Conservation (phyloP, 1,139 yeast genomes). For the Yamadazyma friedrichii region DNA sequence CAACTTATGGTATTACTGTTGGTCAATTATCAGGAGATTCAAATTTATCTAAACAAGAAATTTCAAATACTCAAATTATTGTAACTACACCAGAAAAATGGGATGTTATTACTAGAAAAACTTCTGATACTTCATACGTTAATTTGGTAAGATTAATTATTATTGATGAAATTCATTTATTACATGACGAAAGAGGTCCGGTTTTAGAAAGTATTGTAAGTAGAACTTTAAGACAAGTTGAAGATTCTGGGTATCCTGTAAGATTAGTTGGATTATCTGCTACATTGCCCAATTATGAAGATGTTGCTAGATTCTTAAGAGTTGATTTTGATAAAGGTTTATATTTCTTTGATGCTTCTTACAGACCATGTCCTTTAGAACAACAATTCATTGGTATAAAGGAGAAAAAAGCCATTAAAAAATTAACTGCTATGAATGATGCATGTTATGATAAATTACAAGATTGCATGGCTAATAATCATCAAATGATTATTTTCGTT, state of each 20-base stretch:
- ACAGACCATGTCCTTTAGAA: conserved; percentile 88
- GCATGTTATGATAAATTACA: conserved; percentile 83
- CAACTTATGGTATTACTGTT: conserved; percentile 67
- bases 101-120: conserved; percentile 93
- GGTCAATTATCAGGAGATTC: conserved; percentile 95
- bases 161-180: conserved; percentile 88
- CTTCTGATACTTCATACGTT: conserved; percentile 59
- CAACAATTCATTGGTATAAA: conserved; percentile 88
- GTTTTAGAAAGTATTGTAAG: conserved; percentile 87
- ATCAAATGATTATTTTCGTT: conserved; percentile 85
- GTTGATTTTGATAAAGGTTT: conserved; percentile 61
- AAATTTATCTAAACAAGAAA: conserved; percentile 86
- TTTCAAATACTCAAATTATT: conserved; percentile 80
- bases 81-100: conserved; percentile 98
- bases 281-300: conserved; percentile 85
- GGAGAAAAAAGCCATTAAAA: conserved; percentile 79
- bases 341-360: conserved; percentile 79
- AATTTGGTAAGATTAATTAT: conserved; percentile 70
- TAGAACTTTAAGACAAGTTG: conserved; percentile 56
- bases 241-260: conserved; percentile 43
- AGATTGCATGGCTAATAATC: conserved; percentile 56
- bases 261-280: conserved; percentile 90
- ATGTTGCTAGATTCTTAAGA: conserved; percentile 79
- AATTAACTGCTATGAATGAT: conserved; percentile 80
- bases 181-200: conserved; percentile 96